phyloP scores from a whole-genome alignment of 768 basidiomycete genomes.

The Cyathus striatus region DNA sequence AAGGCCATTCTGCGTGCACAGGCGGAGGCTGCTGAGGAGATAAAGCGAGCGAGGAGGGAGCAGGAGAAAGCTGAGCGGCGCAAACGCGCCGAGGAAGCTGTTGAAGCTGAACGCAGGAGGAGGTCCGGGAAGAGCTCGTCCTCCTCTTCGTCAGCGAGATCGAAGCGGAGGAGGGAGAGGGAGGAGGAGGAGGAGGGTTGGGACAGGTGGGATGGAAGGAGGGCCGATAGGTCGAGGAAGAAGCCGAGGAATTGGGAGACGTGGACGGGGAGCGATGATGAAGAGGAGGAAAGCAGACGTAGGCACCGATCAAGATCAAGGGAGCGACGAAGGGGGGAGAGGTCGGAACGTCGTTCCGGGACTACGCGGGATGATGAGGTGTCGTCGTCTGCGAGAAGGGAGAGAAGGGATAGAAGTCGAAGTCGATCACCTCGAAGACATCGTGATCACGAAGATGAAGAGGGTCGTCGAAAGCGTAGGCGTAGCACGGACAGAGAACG shows the following conservation, averaged over 20 bases:
- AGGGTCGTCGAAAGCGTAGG: not conserved
- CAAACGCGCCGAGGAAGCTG: conserved; percentile 73
- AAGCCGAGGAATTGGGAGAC: conserved; percentile 46
- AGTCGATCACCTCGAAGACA: conserved; percentile 12
- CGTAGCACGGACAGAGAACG: too few species aligned
- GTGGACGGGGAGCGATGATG: conserved; percentile 36
- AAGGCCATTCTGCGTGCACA: conserved; percentile 74
- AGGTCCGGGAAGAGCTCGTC: conserved; percentile 23
- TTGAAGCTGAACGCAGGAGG: conserved; percentile 54
- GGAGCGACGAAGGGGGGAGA: conserved; percentile 12
- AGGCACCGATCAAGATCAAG: conserved; percentile 19
- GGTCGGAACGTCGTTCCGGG: conserved; percentile 9
- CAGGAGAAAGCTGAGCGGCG: conserved; percentile 56
- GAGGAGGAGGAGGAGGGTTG: conserved; percentile 31
- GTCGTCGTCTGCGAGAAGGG: conserved; percentile 14
- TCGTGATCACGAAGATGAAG: conserved; percentile 4
- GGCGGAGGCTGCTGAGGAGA: conserved; percentile 65
- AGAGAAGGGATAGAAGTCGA: conserved; percentile 15
- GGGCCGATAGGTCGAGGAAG: conserved; percentile 36
- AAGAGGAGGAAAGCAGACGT: conserved; percentile 26
- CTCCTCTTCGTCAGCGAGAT: too few species aligned
- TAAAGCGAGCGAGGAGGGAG: conserved; percentile 65
- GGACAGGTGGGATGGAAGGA: conserved; percentile 53
- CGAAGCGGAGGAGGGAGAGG: conserved; percentile 17
- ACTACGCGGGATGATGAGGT: conserved; percentile 13